Evolutionary conservation across 164 flowering plant species (phyloP).

Genomic region (Vitis rupestris): DNA sequence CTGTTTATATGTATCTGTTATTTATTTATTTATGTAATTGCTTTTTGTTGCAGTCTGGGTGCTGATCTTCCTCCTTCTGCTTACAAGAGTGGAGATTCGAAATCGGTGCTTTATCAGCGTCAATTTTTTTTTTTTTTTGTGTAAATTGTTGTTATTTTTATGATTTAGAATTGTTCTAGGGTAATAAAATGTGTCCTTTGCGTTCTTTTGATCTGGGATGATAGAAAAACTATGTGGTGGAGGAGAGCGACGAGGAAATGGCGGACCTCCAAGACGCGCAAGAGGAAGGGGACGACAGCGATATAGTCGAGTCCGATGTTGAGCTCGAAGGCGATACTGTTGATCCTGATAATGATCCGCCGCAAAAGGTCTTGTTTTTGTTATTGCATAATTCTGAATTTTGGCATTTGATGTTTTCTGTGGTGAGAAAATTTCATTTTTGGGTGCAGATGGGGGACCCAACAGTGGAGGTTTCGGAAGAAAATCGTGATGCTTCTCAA

Average conservation of each 20-base stretch:
- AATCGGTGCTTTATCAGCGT: slow-evolving; percentile 32
- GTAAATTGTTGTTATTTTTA: not conserved
- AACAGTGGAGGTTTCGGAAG: slow-evolving; percentile 83
- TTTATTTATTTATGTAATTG: not conserved
- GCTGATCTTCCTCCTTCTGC: slow-evolving; percentile 67
- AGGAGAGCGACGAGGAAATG: slow-evolving; percentile 64
- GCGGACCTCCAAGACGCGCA: slow-evolving; percentile 28
- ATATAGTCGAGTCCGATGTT: slow-evolving; percentile 81
- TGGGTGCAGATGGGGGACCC: slow-evolving; percentile 84
- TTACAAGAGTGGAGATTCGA: slow-evolving; percentile 19
- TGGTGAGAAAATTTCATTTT: slow-evolving; percentile 1
- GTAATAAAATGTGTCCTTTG: too few species aligned
- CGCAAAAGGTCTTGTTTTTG: slow-evolving; percentile 60
- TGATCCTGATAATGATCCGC: slow-evolving; percentile 87
- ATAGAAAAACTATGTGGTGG: slow-evolving; percentile 48
- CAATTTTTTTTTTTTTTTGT: not conserved
- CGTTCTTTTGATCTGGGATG: not conserved
- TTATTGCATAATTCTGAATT: not conserved
- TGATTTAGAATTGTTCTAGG: not conserved
- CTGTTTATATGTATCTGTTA: not conserved
- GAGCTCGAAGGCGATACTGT: slow-evolving; percentile 89
- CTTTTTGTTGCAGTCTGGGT: slow-evolving; percentile 56
- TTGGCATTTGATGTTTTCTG: not conserved
- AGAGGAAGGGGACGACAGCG: slow-evolving; percentile 62
- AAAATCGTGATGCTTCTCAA: slow-evolving; percentile 83